Evolutionary conservation across 192 early-diverging fungal genomes (phyloP).

Genomic region (Coemansia biformis): DNA sequence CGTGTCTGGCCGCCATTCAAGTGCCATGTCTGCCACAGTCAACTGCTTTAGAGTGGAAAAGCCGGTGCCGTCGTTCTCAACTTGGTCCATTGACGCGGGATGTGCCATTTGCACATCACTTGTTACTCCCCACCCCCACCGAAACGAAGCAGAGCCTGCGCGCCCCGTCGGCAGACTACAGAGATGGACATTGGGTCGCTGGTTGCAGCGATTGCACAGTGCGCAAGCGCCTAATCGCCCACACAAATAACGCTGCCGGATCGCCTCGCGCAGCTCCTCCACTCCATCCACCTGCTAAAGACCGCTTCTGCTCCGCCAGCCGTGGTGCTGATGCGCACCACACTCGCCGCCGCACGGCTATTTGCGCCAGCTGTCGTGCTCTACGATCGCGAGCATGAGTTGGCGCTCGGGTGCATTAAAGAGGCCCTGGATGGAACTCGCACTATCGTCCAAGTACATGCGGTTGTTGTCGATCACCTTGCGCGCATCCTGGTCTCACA

Average conservation of each 20-base stretch:
- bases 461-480: conserved; percentile 32
- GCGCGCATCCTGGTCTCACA: conserved; percentile 17
- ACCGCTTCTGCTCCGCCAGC: conserved; percentile 18
- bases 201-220: conserved; percentile 6
- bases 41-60: no score
- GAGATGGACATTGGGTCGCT: conserved; percentile 25
- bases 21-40: no score
- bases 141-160: no score
- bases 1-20: no score
- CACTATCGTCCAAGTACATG: conserved; percentile 19
- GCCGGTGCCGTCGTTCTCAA: no score
- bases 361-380: conserved; percentile 6
- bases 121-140: no score
- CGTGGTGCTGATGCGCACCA: conserved; percentile 21
- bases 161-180: no score
- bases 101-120: no score
- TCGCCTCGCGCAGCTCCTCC: conserved; percentile 11
- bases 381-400: conserved; percentile 25
- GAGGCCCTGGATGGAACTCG: no score
- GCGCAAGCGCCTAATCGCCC: conserved; percentile 10
- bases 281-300: conserved; percentile 3
- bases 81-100: no score
- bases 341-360: conserved; percentile 15
- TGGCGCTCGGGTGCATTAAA: conserved; percentile 10
- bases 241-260: conserved; percentile 3